Conservation (phyloP, 192 early-diverging fungal species). For the Funneliformis mosseae region DNA sequence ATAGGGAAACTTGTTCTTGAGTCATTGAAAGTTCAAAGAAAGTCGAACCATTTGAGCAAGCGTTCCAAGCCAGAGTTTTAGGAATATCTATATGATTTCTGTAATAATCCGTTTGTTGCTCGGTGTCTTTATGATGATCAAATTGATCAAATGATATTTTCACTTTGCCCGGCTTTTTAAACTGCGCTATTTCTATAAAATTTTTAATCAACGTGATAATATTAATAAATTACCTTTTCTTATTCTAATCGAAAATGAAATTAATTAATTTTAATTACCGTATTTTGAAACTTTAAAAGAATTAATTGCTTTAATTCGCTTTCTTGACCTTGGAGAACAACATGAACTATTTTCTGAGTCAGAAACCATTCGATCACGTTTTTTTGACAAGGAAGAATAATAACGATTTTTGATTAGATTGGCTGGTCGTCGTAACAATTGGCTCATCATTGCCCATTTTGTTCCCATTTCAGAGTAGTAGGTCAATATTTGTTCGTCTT, state of each 20-base stretch:
- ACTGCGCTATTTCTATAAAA: no score
- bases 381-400: slow-evolving; percentile 29
- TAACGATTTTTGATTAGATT: slow-evolving; percentile 33
- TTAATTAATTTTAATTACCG: not conserved
- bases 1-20: not conserved
- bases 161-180: no score
- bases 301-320: not conserved
- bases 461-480: slow-evolving; percentile 18
- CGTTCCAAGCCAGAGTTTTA: not conserved
- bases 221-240: not conserved
- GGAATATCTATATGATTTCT: not conserved
- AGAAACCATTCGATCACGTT: not conserved
- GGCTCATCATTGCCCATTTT: slow-evolving; percentile 30
- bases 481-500: slow-evolving; percentile 16
- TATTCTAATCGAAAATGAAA: not conserved
- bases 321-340: not conserved
- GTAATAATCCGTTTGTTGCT: not conserved
- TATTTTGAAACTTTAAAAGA: not conserved
- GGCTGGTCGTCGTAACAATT: slow-evolving; percentile 19
- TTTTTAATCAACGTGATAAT: no score
- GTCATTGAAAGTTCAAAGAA: not conserved
- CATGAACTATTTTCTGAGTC: not conserved
- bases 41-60: not conserved
- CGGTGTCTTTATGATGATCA: not conserved
- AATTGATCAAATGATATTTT: not conserved